These are phyloP conservation scores for Penicillium subrubescens DNA, from an alignment of 495 filamentous ascomycete species.

Conservation along the genomic window DNA sequence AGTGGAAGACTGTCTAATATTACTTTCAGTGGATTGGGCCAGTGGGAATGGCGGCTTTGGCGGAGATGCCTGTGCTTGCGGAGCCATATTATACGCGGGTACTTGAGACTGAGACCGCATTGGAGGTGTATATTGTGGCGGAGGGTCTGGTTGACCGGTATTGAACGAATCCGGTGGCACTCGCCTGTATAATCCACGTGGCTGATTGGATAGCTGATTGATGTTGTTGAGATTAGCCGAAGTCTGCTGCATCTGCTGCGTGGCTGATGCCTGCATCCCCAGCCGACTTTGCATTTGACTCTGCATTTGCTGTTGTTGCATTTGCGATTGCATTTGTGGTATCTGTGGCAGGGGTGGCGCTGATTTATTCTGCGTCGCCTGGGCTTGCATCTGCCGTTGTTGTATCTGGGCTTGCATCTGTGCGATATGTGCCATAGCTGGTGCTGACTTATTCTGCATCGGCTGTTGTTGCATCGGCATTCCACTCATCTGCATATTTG, in stretches of 20 bases:
- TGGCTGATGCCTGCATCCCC: neutral
- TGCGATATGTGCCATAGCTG: neutral
- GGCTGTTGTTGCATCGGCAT: no score
- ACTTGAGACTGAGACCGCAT: neutral
- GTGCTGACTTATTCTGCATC: neutral
- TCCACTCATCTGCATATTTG: neutral
- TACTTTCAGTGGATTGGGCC: neutral
- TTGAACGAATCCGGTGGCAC: neutral
- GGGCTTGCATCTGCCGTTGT: neutral
- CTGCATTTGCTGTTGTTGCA: neutral
- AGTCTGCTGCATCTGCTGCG: neutral
- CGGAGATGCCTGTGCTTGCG: neutral
- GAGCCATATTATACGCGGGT: neutral
- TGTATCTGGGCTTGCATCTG: neutral
- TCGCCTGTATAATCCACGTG: neutral
- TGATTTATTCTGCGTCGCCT: neutral
- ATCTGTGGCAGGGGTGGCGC: neutral
- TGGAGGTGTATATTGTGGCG: neutral
- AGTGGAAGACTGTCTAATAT: neutral
- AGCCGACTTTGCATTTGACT: neutral
- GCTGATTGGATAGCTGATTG: neutral
- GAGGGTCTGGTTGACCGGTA: neutral
- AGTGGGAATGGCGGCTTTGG: neutral
- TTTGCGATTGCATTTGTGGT: neutral
- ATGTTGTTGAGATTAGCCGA: neutral